Conservation (phyloP, 345 rosid species). For the Nephelium lappaceum region DNA sequence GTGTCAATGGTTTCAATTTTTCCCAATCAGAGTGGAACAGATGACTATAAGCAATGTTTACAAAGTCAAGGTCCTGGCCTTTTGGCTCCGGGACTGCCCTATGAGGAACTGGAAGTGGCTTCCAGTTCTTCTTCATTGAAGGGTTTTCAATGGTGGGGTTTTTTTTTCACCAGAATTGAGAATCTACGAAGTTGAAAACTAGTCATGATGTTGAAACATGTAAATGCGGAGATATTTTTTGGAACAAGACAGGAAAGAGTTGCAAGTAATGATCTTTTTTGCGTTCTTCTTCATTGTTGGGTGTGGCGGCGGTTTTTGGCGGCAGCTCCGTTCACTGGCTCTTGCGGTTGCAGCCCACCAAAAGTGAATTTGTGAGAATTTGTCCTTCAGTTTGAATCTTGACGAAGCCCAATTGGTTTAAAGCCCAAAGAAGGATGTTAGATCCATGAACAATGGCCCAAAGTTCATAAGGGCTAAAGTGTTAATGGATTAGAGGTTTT, state of each 20-base stretch:
- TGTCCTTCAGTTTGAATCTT: too few relatives aligned
- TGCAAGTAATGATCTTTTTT: constrained; percentile 1
- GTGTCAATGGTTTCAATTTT: constrained; percentile 45
- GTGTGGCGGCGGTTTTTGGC: neutral
- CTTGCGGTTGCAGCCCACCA: neutral
- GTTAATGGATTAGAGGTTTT: too few relatives aligned
- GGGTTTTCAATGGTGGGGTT: constrained; percentile 14
- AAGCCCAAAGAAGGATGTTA: too few relatives aligned
- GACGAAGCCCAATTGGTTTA: too few relatives aligned
- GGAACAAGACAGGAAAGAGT: neutral
- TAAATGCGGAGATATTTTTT: neutral
- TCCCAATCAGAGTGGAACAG: constrained; percentile 81
- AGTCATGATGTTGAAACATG: constrained; percentile 14
- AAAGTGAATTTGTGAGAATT: neutral
- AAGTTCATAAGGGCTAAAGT: too few relatives aligned
- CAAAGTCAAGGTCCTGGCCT: constrained; percentile 86
- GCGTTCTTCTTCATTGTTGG: neutral
- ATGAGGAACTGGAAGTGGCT: constrained; percentile 67
- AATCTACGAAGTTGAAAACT: constrained; percentile 25
- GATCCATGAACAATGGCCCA: too few relatives aligned
- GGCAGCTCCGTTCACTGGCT: neutral
- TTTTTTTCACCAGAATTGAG: constrained; percentile 33
- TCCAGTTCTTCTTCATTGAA: constrained; percentile 33
- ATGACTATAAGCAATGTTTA: constrained; percentile 81
- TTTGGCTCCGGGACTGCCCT: constrained; percentile 59